Conservation (phyloP, 345 rosid species). For the Laguncularia racemosa region DNA sequence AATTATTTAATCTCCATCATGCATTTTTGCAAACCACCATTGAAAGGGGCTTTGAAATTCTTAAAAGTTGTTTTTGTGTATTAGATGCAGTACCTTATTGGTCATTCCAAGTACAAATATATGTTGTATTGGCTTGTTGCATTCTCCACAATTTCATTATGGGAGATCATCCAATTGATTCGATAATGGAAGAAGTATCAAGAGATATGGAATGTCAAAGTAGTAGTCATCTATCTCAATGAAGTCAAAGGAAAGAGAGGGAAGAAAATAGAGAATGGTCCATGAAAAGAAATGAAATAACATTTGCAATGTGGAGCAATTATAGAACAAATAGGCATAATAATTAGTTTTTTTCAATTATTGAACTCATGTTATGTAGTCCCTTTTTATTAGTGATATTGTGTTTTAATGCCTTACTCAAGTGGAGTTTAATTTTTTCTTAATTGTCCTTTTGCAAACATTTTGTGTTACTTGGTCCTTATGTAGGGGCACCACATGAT, state of each 20-base stretch:
- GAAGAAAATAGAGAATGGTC: neutral
- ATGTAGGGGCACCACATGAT: too few species aligned
- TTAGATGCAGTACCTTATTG: neutral
- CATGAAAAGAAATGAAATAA: neutral
- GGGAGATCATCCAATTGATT: neutral
- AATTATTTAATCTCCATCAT: neutral
- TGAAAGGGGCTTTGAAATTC: neutral
- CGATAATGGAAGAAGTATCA: neutral
- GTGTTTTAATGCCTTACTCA: too few species aligned
- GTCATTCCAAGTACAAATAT: neutral
- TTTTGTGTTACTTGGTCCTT: too few species aligned
- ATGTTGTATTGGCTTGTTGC: neutral
- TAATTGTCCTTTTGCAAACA: too few species aligned
- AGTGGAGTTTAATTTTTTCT: too few species aligned
- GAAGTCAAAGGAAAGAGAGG: neutral
- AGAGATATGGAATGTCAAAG: neutral
- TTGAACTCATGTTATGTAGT: too few species aligned
- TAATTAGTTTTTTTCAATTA: neutral
- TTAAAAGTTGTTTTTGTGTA: neutral
- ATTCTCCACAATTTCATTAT: neutral
- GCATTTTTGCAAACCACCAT: neutral
- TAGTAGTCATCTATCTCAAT: neutral
- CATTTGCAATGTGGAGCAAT: neutral
- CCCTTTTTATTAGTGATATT: neutral
- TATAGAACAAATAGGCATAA: neutral